phyloP scores from a whole-genome alignment of 768 basidiomycete genomes.

The Fomitopsis pulvina region DNA sequence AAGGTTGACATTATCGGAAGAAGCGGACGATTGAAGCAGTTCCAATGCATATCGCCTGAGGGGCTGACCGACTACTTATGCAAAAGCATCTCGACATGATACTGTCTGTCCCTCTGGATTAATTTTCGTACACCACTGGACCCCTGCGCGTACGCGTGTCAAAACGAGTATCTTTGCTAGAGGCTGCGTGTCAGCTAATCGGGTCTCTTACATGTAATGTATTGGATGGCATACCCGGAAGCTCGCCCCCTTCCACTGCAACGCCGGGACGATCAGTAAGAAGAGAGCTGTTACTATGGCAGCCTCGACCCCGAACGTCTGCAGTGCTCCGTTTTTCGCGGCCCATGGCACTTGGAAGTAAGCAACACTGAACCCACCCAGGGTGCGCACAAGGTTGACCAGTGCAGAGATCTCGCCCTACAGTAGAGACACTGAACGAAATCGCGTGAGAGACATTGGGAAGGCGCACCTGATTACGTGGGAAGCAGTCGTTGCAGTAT shows the following conservation, averaged over 20 bases:
- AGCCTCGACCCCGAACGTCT: conserved; percentile 57
- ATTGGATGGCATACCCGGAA: not conserved
- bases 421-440: not conserved
- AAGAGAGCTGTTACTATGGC: conserved; percentile 51
- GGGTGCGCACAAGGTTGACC: conserved; percentile 47
- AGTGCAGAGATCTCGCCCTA: conserved; percentile 60
- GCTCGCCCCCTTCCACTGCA: conserved; percentile 27
- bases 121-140: not conserved
- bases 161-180: not conserved
- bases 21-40: conserved; percentile 52
- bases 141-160: not conserved
- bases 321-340: conserved; percentile 48
- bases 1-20: conserved; percentile 48
- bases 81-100: not conserved
- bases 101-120: not conserved
- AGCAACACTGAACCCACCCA: conserved; percentile 59
- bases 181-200: not conserved
- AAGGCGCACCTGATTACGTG: conserved; percentile 29
- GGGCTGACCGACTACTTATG: too few relatives aligned
- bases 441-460: not conserved
- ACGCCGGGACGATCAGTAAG: conserved; percentile 41
- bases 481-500: conserved; percentile 45
- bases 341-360: conserved; percentile 69
- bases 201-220: not conserved
- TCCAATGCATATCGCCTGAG: too few relatives aligned